Percentiles rank a stretch among this genome's conserved stretches.
Evolutionary conservation across 305 asterid genomes (phyloP).

Genomic region (Plantago coronopus): DNA sequence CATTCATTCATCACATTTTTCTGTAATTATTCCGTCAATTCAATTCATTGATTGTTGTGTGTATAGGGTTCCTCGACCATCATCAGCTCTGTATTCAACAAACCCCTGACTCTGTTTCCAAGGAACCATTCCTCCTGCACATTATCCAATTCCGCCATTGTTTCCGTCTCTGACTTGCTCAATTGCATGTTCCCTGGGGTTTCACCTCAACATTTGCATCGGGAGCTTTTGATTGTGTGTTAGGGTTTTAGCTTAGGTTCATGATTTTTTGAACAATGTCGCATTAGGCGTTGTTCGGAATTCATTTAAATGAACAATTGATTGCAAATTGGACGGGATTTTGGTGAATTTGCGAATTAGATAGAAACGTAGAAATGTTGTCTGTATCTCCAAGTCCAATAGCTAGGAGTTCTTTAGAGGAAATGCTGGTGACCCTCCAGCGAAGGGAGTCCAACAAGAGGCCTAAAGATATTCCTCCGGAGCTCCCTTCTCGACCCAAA

Average conservation of each 20-base stretch:
- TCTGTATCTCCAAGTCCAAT: constrained; percentile 53
- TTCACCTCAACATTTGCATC: neutral
- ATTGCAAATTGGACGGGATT: constrained; percentile 18
- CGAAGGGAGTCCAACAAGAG: constrained; percentile 52
- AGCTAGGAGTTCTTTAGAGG: constrained; percentile 87
- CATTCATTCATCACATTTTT: neutral
- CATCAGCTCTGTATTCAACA: neutral
- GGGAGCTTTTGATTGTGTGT: neutral
- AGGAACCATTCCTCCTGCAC: neutral
- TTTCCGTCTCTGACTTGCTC: neutral
- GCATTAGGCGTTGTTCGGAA: constrained; percentile 32
- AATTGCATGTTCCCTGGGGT: neutral
- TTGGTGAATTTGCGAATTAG: constrained; percentile 1
- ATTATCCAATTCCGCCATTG: no score
- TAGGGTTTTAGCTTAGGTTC: constrained; percentile 12
- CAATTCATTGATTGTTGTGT: no score
- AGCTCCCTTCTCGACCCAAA: constrained; percentile 74
- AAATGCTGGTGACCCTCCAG: constrained; percentile 83
- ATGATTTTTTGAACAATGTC: constrained; percentile 35
- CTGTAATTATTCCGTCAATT: neutral
- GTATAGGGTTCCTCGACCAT: neutral
- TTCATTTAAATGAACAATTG: constrained; percentile 14
- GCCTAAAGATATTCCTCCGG: constrained; percentile 75
- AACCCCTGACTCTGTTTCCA: no score
- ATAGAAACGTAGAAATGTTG: constrained; percentile 33